Conservation (phyloP, 108 stramenopile genomes). For the Skeletonema costatum region DNA sequence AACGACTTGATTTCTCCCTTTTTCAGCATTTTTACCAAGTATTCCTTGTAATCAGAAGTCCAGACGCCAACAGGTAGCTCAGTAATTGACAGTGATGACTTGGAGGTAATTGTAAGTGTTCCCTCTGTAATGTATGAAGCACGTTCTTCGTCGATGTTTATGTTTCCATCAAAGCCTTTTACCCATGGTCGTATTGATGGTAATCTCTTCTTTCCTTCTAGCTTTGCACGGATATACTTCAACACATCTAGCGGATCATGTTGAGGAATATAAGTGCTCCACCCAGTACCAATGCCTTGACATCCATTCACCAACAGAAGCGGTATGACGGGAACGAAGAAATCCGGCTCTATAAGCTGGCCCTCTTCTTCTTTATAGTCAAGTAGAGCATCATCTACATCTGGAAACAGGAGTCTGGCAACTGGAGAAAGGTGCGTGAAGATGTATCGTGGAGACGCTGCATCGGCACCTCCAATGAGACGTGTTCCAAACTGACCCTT, state of each 20-base stretch:
- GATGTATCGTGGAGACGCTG: slow-evolving; percentile 93
- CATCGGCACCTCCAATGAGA: slow-evolving; percentile 86
- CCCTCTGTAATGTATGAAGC: slow-evolving; percentile 59
- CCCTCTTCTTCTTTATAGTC: slow-evolving; percentile 88
- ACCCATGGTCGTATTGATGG: slow-evolving; percentile 65
- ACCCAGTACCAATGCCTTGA: slow-evolving; percentile 97
- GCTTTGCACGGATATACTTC: slow-evolving; percentile 68
- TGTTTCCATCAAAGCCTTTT: slow-evolving; percentile 72
- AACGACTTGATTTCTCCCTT: slow-evolving; percentile 67
- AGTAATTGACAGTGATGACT: slow-evolving; percentile 62
- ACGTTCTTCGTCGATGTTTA: slow-evolving; percentile 40
- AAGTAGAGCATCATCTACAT: slow-evolving; percentile 84
- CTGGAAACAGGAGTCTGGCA: slow-evolving; percentile 79
- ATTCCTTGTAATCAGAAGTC: slow-evolving; percentile 86
- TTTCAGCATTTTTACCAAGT: slow-evolving; percentile 66
- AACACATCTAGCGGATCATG: slow-evolving; percentile 86
- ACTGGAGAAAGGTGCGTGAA: slow-evolving; percentile 83
- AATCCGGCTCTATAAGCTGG: slow-evolving; percentile 82
- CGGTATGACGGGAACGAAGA: slow-evolving; percentile 87
- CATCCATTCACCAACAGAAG: slow-evolving; percentile 88
- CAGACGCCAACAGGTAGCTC: slow-evolving; percentile 91
- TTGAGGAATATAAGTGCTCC: slow-evolving; percentile 89
- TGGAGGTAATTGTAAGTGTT: slow-evolving; percentile 36
- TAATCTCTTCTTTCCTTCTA: slow-evolving; percentile 51
- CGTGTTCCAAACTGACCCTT: slow-evolving; percentile 94